Conservation (phyloP, 352 stramenopile species). For the Phytophthora citricola region DNA sequence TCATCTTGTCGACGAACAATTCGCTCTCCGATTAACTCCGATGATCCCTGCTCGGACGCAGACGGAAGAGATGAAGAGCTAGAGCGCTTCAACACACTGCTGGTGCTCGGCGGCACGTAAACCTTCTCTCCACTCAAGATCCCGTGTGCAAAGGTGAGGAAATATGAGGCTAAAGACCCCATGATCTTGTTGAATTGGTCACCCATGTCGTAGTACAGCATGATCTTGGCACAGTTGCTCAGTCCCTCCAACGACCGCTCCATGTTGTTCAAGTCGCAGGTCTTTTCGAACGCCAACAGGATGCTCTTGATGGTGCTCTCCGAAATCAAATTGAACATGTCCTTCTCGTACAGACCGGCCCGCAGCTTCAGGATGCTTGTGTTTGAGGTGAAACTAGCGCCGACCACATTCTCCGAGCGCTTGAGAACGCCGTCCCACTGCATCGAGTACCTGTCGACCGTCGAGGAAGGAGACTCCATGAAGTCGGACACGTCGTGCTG, state of each 20-base stretch:
- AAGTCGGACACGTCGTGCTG: constrained; percentile 88
- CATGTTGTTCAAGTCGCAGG: constrained; percentile 86
- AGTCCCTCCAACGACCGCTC: constrained; percentile 82
- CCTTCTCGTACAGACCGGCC: constrained; percentile 85
- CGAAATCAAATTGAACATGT: constrained; percentile 89
- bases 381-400: constrained; percentile 88
- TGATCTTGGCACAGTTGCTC: constrained; percentile 86
- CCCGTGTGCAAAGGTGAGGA: constrained; percentile 85
- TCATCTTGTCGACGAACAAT: constrained; percentile 41
- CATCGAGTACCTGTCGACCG: constrained; percentile 87
- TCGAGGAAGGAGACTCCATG: constrained; percentile 62
- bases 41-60: constrained; percentile 12
- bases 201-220: constrained; percentile 84
- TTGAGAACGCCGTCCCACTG: constrained; percentile 90
- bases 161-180: constrained; percentile 79
- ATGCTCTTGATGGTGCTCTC: constrained; percentile 85
- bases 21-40: constrained; percentile 35
- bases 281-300: constrained; percentile 84
- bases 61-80: constrained; percentile 17
- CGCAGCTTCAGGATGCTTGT: constrained; percentile 86
- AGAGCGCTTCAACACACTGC: constrained; percentile 29
- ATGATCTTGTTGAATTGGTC: constrained; percentile 89
- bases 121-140: constrained; percentile 88
- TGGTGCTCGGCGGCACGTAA: constrained; percentile 63
- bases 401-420: constrained; percentile 87